Percentiles rank a stretch among this genome's conserved stretches.
phyloP scores from a whole-genome alignment of 1,139 yeast species.

The Nakaseomyces glabratus region DNA sequence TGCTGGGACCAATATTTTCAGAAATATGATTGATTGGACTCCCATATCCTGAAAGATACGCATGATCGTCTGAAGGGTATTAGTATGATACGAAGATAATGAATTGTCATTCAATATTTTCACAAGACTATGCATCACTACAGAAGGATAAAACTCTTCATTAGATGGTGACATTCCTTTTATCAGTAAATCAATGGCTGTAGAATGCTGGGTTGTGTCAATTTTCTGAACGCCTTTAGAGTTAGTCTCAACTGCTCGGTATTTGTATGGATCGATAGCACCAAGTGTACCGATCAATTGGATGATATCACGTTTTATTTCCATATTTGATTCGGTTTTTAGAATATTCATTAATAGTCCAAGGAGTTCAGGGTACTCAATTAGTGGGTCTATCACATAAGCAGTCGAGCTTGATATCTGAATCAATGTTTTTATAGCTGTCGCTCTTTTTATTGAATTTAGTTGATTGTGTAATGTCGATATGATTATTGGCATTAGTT shows the following conservation, averaged over 20 bases:
- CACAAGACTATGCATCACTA: conserved; percentile 78
- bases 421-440: conserved; percentile 81
- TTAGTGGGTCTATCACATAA: conserved; percentile 84
- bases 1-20: conserved; percentile 84
- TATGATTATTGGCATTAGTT: conserved; percentile 77
- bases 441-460: conserved; percentile 74
- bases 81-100: conserved; percentile 75
- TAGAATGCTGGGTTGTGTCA: conserved; percentile 80
- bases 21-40: conserved; percentile 73
- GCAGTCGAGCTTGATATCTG: conserved; percentile 87
- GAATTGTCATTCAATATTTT: conserved; percentile 79
- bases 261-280: conserved; percentile 93
- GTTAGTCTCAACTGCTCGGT: conserved; percentile 78
- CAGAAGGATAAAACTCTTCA: conserved; percentile 93
- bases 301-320: conserved; percentile 78
- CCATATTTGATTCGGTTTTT: conserved; percentile 66
- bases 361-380: conserved; percentile 82
- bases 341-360: conserved; percentile 75
- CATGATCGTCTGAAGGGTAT: conserved; percentile 85
- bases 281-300: conserved; percentile 86
- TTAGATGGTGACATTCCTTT: conserved; percentile 90
- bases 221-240: conserved; percentile 51
- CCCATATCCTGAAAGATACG: conserved; percentile 86
- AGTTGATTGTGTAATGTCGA: conserved; percentile 90
- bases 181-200: conserved; percentile 83